Base-by-base conservation (phyloP, 305 asterid genomes). In the Stenogyne calaminthoides region DNA sequence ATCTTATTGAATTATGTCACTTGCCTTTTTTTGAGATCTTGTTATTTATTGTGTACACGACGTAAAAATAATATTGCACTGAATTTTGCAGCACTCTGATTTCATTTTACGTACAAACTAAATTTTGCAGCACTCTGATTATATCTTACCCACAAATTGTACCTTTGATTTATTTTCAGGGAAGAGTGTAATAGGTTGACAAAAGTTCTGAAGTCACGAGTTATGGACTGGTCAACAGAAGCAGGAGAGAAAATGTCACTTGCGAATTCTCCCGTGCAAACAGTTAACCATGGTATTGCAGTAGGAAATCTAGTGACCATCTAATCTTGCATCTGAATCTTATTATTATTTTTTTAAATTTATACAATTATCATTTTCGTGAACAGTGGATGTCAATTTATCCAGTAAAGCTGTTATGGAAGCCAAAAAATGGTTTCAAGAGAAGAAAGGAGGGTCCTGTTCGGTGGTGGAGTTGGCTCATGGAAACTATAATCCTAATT, bases 401-500 rank as follows among this genome's bases (percentile, higher is more conserved):
- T 84, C 67, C 76, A 69, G 49, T 79, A 74, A 82, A 79, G 92
- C 96, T 71, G 82, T 84, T 58, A 57, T 67, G 80, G 96, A 85
- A 84, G 96, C 96, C 61, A 85, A 81, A 76, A 92, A 77, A 64
- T 92, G 95, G 92, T 76, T 89, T 42, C 85, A 77, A 76, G 93
- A 83, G 58, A 88, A 85, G 86, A 88, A 83, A 77, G 83, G 64
- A 64, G 86, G 86, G 68, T 75, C 79, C 22, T 85, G 86, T 75
- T 76, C 89, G 32, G 76, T 52, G 69, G 74, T 81, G 51, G 77
- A 87, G 82, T 72, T 80, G 81, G 81, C 77, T 58, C 74, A 71
- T 66, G 83, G 81, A 12, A 80, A 77, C 73, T 67, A 42, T 73
- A 71, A 72, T 68, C 74, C 63, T 67, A 73, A 75, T 64, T 68